Evolutionary conservation across 208 protist genomes (phyloP).

Genomic region (Perkinsela sp.): DNA sequence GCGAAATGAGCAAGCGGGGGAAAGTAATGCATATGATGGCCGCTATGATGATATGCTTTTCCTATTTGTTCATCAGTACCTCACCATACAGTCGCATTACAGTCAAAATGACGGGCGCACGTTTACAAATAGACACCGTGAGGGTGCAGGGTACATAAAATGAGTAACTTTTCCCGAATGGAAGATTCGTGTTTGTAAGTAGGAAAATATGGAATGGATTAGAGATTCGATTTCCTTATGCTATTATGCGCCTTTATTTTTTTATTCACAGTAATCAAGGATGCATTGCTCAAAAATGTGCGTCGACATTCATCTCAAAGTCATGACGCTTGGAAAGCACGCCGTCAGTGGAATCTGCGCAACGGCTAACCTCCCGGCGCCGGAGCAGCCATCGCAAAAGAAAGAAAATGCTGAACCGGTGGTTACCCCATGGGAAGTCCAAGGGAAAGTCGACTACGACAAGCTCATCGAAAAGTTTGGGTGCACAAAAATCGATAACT

Average conservation of each 20-base stretch:
- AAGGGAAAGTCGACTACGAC: conserved; percentile 70
- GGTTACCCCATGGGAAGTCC: conserved; percentile 67
- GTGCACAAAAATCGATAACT: conserved; percentile 34
- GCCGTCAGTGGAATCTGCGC: neutral
- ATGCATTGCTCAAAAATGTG: neutral
- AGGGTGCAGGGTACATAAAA: neutral
- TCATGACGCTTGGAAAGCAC: too few species aligned
- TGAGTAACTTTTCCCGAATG: too few species aligned
- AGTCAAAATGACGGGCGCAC: conserved; percentile 6
- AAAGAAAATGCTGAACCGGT: conserved; percentile 8
- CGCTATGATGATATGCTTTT: conserved; percentile 78
- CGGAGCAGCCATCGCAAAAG: too few species aligned
- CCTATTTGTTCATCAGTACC: conserved; percentile 75
- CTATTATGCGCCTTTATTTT: too few species aligned
- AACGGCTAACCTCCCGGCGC: neutral
- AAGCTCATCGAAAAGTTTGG: conserved; percentile 73
- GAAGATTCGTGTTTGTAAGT: too few species aligned
- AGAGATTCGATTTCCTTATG: too few species aligned
- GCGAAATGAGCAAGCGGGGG: neutral
- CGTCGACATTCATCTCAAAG: neutral
- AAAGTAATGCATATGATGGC: conserved; percentile 19
- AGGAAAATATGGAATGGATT: too few species aligned
- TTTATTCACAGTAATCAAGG: too few species aligned
- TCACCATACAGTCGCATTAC: conserved; percentile 60
- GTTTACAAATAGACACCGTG: neutral